Evolutionary conservation across 2,329 filamentous ascomycete genomes (phyloP), one percentile per base, ranked within the genome.

Genomic region (Venturia carpophila): DNA sequence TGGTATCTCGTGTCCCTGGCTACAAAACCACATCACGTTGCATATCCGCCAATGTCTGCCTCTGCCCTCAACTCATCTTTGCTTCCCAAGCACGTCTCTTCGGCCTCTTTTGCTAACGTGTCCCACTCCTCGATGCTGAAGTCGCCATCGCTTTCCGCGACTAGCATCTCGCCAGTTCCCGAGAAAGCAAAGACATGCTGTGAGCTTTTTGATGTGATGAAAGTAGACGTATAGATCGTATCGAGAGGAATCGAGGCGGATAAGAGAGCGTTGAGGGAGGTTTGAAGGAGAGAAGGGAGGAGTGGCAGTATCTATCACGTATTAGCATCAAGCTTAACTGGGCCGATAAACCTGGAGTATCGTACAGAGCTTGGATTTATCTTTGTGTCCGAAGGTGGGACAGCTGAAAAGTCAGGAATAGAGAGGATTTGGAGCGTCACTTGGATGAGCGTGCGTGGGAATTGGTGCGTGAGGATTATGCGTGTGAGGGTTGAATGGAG

Each of bases 71-170:
- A 72, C 1, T 75, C 74, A n/a, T 72, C 63, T 76, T 76, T 79
- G 47, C 69, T 70, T 49, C 74, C 71, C 43, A 76, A 49, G 65
- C 72, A 76, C 60, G 68, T 69, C 21, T 70, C 69, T 30, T 67
- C 68, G 42, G 65, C 71, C 0, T 72, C 76, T 66, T 77, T 73
- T 72, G 78, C 79, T 73, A 39, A 75, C 75, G 82, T 78, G 65
- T 91, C 84, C 91, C 92, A 97, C 68, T 88, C 87, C 17, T 85
- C 81, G 69, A 89, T 80, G 60, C 85, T 84, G 73, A 97, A 97
- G 3, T 78, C 77, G 0, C 93, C 93, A 71, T 93, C 86, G 71
- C 91, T 96, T 76, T 96, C 90, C 42, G 84, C 87, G 52, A 96
- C 76, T 27, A 97, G 77, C 63, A 96, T 78, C 66, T 90, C 86